phyloP scores from a whole-genome alignment of 2,329 filamentous ascomycete genomes.

The Nigrograna mackinnonii region DNA sequence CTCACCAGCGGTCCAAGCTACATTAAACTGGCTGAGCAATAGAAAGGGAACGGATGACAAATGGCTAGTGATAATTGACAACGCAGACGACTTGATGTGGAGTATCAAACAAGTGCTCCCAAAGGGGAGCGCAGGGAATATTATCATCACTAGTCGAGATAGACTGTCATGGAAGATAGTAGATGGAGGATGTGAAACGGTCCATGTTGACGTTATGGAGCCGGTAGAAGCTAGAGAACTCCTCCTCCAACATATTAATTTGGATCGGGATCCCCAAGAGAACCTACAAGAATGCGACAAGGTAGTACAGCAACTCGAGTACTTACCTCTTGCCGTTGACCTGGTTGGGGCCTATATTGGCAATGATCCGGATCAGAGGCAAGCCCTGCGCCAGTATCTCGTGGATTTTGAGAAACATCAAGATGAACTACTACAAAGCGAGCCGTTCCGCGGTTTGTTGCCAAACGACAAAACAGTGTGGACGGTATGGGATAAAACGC shows the following conservation, averaged over 20 bases:
- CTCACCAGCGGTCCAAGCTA: constrained; percentile 5
- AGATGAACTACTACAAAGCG: constrained; percentile 11
- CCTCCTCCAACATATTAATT: constrained; percentile 8
- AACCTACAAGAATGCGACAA: constrained; percentile 7
- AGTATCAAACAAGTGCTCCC: constrained; percentile 9
- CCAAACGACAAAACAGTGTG: constrained; percentile 11
- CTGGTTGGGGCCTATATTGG: constrained; percentile 10
- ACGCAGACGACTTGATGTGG: constrained; percentile 10
- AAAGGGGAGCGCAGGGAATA: constrained; percentile 7
- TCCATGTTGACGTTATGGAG: constrained; percentile 9
- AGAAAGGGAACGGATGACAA: constrained; percentile 7
- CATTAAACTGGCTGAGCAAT: constrained; percentile 4
- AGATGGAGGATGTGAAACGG: constrained; percentile 8
- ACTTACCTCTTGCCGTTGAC: constrained; percentile 9
- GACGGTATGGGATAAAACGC: constrained; percentile 13
- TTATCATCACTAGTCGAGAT: constrained; percentile 15
- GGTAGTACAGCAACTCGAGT: constrained; percentile 7
- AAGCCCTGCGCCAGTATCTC: constrained; percentile 7
- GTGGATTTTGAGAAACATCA: constrained; percentile 7
- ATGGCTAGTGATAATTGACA: constrained; percentile 13
- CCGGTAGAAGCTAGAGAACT: constrained; percentile 6
- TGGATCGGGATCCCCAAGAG: constrained; percentile 3
- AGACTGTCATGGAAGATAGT: constrained; percentile 7
- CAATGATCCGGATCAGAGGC: constrained; percentile 6
- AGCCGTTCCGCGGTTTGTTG: constrained; percentile 6